Conservation (phyloP, 805 yeast genomes). For the Teunomyces barrocoloradensis region DNA sequence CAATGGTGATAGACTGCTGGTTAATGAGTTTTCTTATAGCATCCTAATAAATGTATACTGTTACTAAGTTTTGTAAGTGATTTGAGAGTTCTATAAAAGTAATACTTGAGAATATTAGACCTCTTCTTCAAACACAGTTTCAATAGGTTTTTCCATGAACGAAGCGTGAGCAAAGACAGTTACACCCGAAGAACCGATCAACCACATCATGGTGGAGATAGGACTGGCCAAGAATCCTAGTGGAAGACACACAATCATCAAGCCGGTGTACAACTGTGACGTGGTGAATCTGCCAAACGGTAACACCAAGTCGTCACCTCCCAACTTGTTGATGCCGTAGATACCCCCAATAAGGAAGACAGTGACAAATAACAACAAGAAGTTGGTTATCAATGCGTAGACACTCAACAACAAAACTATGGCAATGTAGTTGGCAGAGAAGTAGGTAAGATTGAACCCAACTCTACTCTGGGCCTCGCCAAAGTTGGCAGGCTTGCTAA, state of each 20-base stretch:
- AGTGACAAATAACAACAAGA: constrained; percentile 79
- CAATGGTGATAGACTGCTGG: constrained; percentile 3
- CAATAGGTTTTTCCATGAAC: constrained; percentile 91
- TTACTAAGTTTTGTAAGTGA: background rate
- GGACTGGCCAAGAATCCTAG: constrained; percentile 88
- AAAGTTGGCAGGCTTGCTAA: constrained; percentile 87
- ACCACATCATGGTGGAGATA: constrained; percentile 85
- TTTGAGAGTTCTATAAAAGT: background rate
- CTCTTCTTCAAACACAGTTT: constrained; percentile 88
- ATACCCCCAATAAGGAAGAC: constrained; percentile 69
- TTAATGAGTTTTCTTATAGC: constrained; percentile 3
- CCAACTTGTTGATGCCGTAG: constrained; percentile 71
- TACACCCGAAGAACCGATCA: constrained; percentile 79
- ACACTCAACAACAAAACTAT: constrained; percentile 70
- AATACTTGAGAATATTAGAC: constrained; percentile 20
- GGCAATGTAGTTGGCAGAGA: constrained; percentile 79
- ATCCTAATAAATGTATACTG: constrained; percentile 5
- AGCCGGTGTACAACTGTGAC: constrained; percentile 79
- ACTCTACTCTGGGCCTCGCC: constrained; percentile 89
- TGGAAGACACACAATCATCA: constrained; percentile 74
- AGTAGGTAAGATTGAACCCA: constrained; percentile 80
- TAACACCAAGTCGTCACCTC: constrained; percentile 78
- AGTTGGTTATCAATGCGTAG: constrained; percentile 85
- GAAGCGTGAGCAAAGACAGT: constrained; percentile 84
- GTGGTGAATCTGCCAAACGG: constrained; percentile 71